Base-by-base conservation (phyloP, 2,329 filamentous ascomycete genomes). In the Fusarium metavorans region DNA sequence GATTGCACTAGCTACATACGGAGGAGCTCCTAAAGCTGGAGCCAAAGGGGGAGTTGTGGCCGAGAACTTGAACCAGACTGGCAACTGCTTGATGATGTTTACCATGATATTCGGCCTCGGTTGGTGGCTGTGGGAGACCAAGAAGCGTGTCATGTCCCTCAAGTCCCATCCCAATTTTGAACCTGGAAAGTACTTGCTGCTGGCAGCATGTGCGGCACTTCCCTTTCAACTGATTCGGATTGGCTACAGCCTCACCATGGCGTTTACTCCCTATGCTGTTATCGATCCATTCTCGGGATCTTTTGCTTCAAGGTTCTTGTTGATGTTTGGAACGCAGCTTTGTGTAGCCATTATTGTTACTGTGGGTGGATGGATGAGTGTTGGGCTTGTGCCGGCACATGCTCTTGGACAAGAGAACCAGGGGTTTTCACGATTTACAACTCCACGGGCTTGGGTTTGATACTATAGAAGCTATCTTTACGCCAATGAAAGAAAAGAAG, bases 1-100 rank as follows among this genome's bases (percentile, higher is more conserved):
- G 9, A 72, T 70, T 20, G 67, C 52, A 8, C 50, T 72, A 52
- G 70, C 70, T 30, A 57, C 70, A 10, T 72, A 72, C 70, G 63
- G 67, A 32, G 54, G 54, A 11, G 9, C 54, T 3, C 54, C 54
- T 5, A 37, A 58, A 1, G 34, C 54, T 8, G 54, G 34, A 7
- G 32, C 34, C 3, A n/a, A 35, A 27, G 54, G 54, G 7, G 54
- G 54, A 30, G 54, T 58, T 20, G 54, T 58, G 34, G 14, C 32
- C 3, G 32, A 58, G 14, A 58, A 25, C 4, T 2, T 58, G 2
- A 58, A 58, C 34, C 14, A 58, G 16, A 39, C 8, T 8, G 54
- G 54, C 23, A 58, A 58, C 34, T 58, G 54, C 23, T 27, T 58
- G 23, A 58, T 58, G 54, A 37, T 58, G 20, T 35, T 58, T 16